A percentile compares a stretch with the other conserved stretches of the same genome.
phyloP scores from a whole-genome alignment of 495 filamentous ascomycete species.

The Viridothelium virens region DNA sequence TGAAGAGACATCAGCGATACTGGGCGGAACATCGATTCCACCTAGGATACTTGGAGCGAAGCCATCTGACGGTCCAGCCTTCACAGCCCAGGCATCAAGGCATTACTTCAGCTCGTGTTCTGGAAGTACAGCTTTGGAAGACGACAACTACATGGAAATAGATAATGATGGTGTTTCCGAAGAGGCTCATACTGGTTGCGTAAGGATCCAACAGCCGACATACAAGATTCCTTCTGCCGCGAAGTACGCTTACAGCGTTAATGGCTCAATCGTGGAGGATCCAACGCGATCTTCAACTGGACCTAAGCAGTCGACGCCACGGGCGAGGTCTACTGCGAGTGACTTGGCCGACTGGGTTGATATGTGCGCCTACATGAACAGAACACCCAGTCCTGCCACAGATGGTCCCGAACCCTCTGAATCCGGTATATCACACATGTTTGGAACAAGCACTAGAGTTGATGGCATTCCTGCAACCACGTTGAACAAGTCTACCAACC shows the following conservation, averaged over 20 bases:
- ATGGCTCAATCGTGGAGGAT: no score
- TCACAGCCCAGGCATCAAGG: background rate
- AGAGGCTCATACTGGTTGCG: background rate
- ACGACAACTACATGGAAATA: background rate
- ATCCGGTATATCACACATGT: background rate
- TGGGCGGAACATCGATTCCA: background rate
- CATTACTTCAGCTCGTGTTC: background rate
- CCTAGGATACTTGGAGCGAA: background rate
- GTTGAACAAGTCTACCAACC: no score
- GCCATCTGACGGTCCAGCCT: background rate
- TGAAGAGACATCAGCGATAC: background rate
- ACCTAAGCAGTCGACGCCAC: background rate
- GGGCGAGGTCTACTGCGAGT: background rate
- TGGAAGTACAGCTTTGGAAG: background rate
- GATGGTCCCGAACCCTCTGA: background rate
- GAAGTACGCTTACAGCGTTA: no score
- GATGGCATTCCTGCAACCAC: background rate
- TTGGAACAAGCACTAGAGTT: background rate
- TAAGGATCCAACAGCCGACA: no score
- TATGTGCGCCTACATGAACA: background rate
- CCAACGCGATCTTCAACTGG: no score
- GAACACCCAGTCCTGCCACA: background rate
- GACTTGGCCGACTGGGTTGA: conserved; percentile 3
- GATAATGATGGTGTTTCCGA: background rate
- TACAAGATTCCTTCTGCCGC: no score